Evolutionary conservation across 164 flowering plant species (phyloP).

Genomic region (Tetracentron sinense): DNA sequence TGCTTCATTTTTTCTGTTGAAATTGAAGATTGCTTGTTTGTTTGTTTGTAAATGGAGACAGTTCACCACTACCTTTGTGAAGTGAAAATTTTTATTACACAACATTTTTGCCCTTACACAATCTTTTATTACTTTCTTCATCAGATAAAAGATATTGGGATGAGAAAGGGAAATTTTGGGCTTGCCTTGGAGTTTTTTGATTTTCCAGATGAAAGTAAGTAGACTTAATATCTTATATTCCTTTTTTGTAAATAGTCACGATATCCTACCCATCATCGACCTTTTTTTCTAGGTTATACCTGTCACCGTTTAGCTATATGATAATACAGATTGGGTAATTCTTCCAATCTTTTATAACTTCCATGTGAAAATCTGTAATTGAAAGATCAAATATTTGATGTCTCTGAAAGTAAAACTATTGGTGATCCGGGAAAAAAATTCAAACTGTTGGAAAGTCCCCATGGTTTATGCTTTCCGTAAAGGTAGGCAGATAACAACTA

Average conservation of each 20-base stretch:
- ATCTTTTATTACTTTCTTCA: conserved; percentile 1
- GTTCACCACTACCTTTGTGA: neutral
- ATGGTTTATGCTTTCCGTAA: no score
- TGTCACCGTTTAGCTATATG: neutral
- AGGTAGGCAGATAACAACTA: no score
- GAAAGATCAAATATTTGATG: no score
- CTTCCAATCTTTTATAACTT: neutral
- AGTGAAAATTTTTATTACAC: no score
- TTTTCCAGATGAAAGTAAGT: conserved; percentile 65
- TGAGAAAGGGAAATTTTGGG: conserved; percentile 12
- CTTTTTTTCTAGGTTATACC: neutral
- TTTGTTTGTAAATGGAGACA: neutral
- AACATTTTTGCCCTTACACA: no score
- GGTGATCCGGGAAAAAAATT: no score
- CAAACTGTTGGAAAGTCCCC: no score
- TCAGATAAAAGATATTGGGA: conserved; percentile 35
- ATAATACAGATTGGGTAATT: neutral
- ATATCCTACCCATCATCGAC: no score
- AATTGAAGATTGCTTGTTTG: neutral
- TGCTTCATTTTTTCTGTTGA: neutral
- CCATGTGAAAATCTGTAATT: no score
- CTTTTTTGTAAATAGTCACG: neutral
- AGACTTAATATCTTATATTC: neutral
- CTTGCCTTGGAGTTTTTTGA: conserved; percentile 45
- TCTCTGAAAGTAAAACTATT: no score